These are phyloP conservation scores for Nicotiana rustica DNA, from an alignment of 305 asterid species.

Conservation along the genomic window DNA sequence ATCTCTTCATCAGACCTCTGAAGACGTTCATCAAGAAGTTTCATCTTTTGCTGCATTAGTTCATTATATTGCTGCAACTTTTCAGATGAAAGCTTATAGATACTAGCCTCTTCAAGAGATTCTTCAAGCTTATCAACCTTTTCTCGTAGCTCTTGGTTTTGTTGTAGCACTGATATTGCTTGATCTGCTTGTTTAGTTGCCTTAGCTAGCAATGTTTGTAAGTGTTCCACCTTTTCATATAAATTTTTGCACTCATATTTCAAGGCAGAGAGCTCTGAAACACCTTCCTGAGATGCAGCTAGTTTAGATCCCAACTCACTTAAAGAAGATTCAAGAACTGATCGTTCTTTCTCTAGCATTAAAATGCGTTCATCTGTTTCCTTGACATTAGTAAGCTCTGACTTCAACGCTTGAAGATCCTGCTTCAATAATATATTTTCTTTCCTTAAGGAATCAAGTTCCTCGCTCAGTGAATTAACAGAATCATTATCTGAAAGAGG, in stretches of 20 bases:
- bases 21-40: conserved; percentile 82
- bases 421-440: conserved; percentile 75
- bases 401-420: conserved; percentile 69
- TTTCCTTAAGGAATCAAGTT: conserved; percentile 60
- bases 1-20: conserved; percentile 92
- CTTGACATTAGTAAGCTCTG: conserved; percentile 62
- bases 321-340: conserved; percentile 65
- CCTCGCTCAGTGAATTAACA: conserved; percentile 59
- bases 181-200: conserved; percentile 85
- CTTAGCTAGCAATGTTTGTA: conserved; percentile 70
- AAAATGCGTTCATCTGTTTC: conserved; percentile 73
- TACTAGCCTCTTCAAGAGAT: conserved; percentile 79
- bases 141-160: conserved; percentile 85
- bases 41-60: conserved; percentile 82
- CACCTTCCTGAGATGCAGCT: conserved; percentile 75
- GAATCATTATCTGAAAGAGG: conserved; percentile 48
- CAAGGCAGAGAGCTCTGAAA: conserved; percentile 63
- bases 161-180: conserved; percentile 76
- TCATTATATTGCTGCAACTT: conserved; percentile 78
- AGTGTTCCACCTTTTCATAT: conserved; percentile 75
- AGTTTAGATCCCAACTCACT: conserved; percentile 73
- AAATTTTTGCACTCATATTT: conserved; percentile 72
- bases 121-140: conserved; percentile 89
- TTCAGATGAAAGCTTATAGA: conserved; percentile 78
- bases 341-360: conserved; percentile 76